A percentile compares a stretch with the other conserved stretches of the same genome.
phyloP scores from a whole-genome alignment of 2,329 filamentous ascomycete genomes.

The Stagonosporopsis chrysanthemi region DNA sequence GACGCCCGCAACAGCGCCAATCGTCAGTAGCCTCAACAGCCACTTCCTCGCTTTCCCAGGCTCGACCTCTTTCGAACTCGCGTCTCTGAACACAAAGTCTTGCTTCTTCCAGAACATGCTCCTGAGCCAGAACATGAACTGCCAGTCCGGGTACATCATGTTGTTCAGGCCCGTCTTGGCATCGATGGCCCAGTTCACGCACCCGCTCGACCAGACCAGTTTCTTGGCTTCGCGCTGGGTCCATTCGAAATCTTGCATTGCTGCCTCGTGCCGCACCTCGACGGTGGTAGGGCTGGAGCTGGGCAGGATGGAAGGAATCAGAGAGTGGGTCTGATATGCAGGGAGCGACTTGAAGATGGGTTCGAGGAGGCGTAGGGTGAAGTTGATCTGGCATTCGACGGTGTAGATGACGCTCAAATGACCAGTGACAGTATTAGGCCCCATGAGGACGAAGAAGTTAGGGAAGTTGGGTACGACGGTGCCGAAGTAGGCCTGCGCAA shows the following conservation, averaged over 20 bases:
- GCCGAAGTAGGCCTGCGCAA: constrained; percentile 58
- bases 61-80: constrained; percentile 28
- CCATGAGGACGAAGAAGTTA: constrained; percentile 37
- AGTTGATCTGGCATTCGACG: constrained; percentile 62
- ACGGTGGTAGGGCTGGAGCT: constrained; percentile 36
- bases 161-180: constrained; percentile 57
- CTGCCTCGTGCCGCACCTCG: constrained; percentile 49
- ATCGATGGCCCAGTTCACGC: constrained; percentile 62
- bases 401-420: constrained; percentile 61
- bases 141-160: constrained; percentile 62
- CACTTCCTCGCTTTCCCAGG: constrained; percentile 21
- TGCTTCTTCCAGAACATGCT: constrained; percentile 55
- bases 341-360: constrained; percentile 51
- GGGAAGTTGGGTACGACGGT: constrained; percentile 53
- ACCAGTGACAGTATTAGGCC: constrained; percentile 55
- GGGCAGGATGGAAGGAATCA: constrained; percentile 31
- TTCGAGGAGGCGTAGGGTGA: constrained; percentile 52
- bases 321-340: constrained; percentile 32
- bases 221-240: constrained; percentile 54
- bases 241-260: constrained; percentile 46
- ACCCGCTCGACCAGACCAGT: constrained; percentile 60
- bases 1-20: constrained; percentile 20
- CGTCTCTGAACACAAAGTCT: constrained; percentile 49
- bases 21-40: constrained; percentile 17
- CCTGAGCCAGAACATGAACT: constrained; percentile 58